A percentile compares a stretch with the other conserved stretches of the same genome.
These are phyloP conservation scores for Moesziomyces sp. DNA, from an alignment of 1,284 basidiomycete genomes.

Conservation along the genomic window DNA sequence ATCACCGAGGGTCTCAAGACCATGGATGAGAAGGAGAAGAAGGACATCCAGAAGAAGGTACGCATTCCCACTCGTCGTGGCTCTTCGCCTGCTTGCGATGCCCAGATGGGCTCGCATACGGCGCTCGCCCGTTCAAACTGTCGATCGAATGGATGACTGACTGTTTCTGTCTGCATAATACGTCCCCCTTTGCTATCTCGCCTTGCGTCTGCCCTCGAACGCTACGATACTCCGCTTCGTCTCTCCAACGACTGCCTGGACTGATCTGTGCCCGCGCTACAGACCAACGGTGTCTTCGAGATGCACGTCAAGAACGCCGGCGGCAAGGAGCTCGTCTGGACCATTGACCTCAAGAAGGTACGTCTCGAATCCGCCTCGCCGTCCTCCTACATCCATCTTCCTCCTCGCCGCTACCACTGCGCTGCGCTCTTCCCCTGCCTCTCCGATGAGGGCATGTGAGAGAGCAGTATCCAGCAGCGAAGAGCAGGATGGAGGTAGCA, in stretches of 20 bases:
- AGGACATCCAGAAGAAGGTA: constrained; percentile 86
- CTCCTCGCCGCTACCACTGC: not conserved
- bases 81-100: not conserved
- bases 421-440: not conserved
- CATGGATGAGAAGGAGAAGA: constrained; percentile 79
- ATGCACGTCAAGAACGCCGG: constrained; percentile 82
- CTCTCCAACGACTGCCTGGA: not conserved
- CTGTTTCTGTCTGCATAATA: too few species aligned
- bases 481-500: too few species aligned
- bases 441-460: too few species aligned
- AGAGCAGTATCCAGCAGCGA: too few species aligned
- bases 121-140: too few species aligned
- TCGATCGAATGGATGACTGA: too few species aligned
- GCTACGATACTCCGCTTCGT: not conserved
- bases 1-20: constrained; percentile 76
- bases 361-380: constrained; percentile 7
- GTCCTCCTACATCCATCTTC: not conserved
- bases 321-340: constrained; percentile 77
- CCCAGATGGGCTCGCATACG: too few species aligned
- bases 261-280: not conserved
- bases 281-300: constrained; percentile 94
- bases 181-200: not conserved
- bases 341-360: constrained; percentile 93
- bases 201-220: not conserved
- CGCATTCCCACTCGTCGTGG: constrained; percentile 1